phyloP scores from a whole-genome alignment of 371 early-diverging fungal species.

The Chytridium lagenaria region DNA sequence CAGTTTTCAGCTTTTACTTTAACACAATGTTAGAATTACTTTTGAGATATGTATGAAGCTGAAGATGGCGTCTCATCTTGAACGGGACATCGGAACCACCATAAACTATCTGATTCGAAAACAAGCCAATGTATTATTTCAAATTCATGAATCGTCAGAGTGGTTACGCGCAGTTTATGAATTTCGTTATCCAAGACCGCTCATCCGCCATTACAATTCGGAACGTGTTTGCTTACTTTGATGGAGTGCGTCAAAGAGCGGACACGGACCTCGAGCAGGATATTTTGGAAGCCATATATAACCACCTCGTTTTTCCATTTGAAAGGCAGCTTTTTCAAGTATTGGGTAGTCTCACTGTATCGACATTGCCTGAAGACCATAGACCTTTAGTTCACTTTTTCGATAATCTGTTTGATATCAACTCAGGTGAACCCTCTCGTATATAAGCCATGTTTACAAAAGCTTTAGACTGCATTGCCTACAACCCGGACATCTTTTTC shows the following conservation, averaged over 20 bases:
- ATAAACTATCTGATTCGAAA: neutral
- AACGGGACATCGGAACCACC: neutral
- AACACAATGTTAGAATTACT: neutral
- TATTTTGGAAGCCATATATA: neutral
- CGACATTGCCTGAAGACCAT: neutral
- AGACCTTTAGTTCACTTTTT: neutral
- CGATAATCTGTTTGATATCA: neutral
- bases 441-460: neutral
- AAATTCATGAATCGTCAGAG: neutral
- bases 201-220: neutral
- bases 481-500: neutral
- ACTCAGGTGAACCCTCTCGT: neutral
- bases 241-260: neutral
- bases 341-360: neutral
- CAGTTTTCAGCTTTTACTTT: neutral
- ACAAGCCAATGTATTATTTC: neutral
- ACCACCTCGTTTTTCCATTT: neutral
- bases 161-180: neutral
- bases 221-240: neutral
- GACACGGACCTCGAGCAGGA: neutral
- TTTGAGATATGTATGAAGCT: neutral
- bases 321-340: conserved; percentile 7
- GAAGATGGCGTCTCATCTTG: neutral
- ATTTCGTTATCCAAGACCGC: too few relatives aligned
- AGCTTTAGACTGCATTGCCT: conserved; percentile 2